Evolutionary conservation across 805 yeast genomes (phyloP), one percentile per base, ranked within the genome.

Genomic region (Helenozyma rhizophorensis): DNA sequence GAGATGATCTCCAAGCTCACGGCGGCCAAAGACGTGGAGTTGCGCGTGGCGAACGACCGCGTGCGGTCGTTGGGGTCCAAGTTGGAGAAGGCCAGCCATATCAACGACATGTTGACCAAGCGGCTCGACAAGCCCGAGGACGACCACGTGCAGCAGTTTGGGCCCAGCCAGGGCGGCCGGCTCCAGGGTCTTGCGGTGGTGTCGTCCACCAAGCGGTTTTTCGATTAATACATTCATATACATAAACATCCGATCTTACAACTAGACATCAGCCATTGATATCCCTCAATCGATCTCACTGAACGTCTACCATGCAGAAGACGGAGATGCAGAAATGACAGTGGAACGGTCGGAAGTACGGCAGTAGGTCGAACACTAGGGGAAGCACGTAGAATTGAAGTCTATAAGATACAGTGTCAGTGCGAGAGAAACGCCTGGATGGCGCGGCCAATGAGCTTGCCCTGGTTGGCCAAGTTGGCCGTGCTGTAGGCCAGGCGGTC

Each of bases 151-250:
- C n/a, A n/a, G n/a, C n/a, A 32, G 17, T 37, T 40, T 21, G 32
- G 27, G 9, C 26, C 24, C 25, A 31, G 44, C 12, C 36, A 47
- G 27, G 65, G 68, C 10, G 70, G 68, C 1, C 61, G 55, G 39
- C 48, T 66, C 23, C 64, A 62, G 32, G 70, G 70, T 5, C 59
- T 66, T 30, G 44, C 59, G 17, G 56, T 65, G 15, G 64, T 65
- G 4, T 48, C 65, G 4, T 62, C 68, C 3, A 48, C 49, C 21
- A 56, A 54, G 27, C 47, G 35, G 25, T 34, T 41, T 12, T 42
- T 47, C 25, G 49, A 44, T 28, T 22, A 17, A 33, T 30, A 21
- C 16, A 21, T 14, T 14, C 14, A 22, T 18, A n/a, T n/a, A n/a
- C n/a, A n/a, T n/a, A n/a, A n/a, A n/a, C n/a, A n/a, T n/a, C n/a